Evolutionary conservation across 495 filamentous ascomycete species (phyloP).

Genomic region (Podospora didyma): DNA sequence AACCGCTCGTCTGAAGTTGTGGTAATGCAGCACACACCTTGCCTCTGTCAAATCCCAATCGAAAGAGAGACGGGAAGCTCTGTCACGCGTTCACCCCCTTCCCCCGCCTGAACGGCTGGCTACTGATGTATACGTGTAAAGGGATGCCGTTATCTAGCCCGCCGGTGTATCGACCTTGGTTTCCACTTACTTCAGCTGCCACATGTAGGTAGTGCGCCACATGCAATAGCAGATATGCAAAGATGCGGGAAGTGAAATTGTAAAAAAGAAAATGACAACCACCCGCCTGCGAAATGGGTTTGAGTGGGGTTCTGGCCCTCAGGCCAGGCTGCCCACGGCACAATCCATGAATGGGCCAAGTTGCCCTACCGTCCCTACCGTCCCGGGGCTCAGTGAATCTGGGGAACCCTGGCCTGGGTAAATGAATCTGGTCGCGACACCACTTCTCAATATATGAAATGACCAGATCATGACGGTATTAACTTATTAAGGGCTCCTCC

Average conservation of each 20-base stretch:
- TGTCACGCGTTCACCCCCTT: background rate
- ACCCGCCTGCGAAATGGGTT: background rate
- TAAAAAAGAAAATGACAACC: background rate
- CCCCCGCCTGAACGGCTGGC: background rate
- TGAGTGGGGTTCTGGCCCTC: background rate
- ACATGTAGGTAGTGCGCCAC: background rate
- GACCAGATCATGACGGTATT: background rate
- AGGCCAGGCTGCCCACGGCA: too few relatives aligned
- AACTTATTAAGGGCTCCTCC: too few relatives aligned
- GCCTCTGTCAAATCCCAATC: slow-evolving; percentile 14
- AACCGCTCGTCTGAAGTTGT: slow-evolving; percentile 15
- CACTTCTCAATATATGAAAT: background rate
- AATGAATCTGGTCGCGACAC: background rate
- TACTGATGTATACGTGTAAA: background rate
- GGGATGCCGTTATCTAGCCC: background rate
- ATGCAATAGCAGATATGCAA: background rate
- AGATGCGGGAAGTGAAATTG: background rate
- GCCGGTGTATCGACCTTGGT: background rate
- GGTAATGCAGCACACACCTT: slow-evolving; percentile 18
- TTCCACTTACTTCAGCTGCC: background rate
- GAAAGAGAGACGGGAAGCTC: slow-evolving; percentile 11
- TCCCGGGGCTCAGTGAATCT: background rate
- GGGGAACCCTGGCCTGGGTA: background rate
- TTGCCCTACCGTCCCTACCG: too few relatives aligned
- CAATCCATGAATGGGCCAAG: too few relatives aligned